Conservation (phyloP, 1,284 basidiomycete genomes). For the Sanguinoderma infundibulare region DNA sequence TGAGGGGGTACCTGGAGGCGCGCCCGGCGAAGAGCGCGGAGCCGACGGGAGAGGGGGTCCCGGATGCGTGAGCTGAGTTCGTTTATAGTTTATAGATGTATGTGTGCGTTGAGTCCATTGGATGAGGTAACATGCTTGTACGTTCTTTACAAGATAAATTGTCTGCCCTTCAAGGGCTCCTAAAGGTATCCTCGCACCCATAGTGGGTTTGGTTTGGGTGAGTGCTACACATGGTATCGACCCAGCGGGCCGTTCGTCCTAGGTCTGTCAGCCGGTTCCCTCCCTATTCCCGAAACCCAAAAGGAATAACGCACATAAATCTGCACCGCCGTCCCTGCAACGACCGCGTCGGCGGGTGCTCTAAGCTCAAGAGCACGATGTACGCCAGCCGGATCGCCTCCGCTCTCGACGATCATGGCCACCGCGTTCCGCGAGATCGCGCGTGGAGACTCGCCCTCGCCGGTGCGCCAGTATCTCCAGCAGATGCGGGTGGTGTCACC, state of each 20-base stretch:
- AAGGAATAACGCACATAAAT: conserved; percentile 38
- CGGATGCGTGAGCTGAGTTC: too few relatives aligned
- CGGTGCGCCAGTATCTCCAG: conserved; percentile 20
- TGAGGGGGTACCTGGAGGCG: conserved; percentile 38
- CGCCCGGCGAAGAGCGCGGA: conserved; percentile 10
- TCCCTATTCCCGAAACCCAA: too few relatives aligned
- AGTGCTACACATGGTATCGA: not conserved
- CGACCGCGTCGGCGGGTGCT: conserved; percentile 39
- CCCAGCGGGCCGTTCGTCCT: not conserved
- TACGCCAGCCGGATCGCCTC: conserved; percentile 43
- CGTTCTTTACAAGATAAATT: too few relatives aligned
- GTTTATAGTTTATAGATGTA: too few relatives aligned
- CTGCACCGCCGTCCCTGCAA: conserved; percentile 42
- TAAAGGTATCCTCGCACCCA: too few relatives aligned
- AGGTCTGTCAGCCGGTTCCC: not conserved
- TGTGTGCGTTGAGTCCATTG: too few relatives aligned
- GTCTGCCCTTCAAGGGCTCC: too few relatives aligned
- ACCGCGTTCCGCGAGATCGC: conserved; percentile 30
- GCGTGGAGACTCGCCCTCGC: not conserved
- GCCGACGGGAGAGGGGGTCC: not conserved
- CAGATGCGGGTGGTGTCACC: conserved; percentile 41
- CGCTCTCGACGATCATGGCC: conserved; percentile 45
- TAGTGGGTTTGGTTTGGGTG: too few relatives aligned
- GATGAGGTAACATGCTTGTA: too few relatives aligned
- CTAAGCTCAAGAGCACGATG: conserved; percentile 40